phyloP scores from a whole-genome alignment of 78 protist genomes.

The Dictyostelium intermedium region DNA sequence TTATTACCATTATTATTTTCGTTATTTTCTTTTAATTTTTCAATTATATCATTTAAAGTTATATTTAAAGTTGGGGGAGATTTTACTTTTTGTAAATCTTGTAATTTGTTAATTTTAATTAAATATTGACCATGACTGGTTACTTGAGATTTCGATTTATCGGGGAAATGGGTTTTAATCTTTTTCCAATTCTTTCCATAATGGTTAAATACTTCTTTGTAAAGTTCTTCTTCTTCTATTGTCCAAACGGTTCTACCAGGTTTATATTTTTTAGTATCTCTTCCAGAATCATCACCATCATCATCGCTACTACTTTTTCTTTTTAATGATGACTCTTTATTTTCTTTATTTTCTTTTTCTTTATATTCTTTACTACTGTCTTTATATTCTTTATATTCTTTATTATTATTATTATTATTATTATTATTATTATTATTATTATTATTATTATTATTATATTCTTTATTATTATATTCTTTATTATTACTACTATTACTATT shows the following conservation, averaged over 20 bases:
- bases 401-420: not conserved
- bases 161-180: not conserved
- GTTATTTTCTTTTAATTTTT: not conserved
- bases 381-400: not conserved
- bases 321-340: not conserved
- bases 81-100: not conserved
- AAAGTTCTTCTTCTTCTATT: not conserved
- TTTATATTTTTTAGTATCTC: not conserved
- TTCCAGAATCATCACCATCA: not conserved
- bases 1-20: too few species aligned
- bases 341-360: not conserved
- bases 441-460: not conserved
- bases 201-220: not conserved
- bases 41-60: not conserved
- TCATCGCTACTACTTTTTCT: not conserved
- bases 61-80: not conserved
- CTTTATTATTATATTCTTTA: not conserved
- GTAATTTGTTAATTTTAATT: not conserved
- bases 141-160: not conserved
- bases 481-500: not conserved
- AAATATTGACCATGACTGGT: conserved; percentile 1
- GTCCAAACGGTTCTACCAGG: conserved; percentile 9
- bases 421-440: not conserved
- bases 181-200: conserved; percentile 6
- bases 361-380: not conserved